phyloP scores from a whole-genome alignment of 78 protist genomes.

The Monosiga brevicollis region DNA sequence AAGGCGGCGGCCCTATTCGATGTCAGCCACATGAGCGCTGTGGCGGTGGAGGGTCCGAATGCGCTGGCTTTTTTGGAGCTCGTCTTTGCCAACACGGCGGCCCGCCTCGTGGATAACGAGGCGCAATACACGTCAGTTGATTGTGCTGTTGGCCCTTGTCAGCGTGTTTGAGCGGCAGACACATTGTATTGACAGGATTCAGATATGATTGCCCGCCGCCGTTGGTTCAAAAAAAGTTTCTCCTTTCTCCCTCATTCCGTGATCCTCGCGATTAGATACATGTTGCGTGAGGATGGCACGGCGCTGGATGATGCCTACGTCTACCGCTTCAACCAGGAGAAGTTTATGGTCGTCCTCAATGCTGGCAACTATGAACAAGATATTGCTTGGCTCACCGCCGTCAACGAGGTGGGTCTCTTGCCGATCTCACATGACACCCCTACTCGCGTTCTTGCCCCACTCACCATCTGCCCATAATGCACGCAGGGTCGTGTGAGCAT shows the following conservation, averaged over 20 bases:
- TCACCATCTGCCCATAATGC: not conserved
- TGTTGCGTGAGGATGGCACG: not conserved
- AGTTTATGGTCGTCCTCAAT: not conserved
- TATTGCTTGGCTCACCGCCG: not conserved
- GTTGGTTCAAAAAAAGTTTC: no score
- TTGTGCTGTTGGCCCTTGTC: no score
- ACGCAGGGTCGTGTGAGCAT: not conserved
- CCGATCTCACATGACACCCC: not conserved
- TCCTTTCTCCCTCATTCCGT: no score
- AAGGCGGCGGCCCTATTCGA: not conserved
- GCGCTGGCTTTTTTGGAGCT: not conserved
- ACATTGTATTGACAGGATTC: no score
- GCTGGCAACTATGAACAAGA: not conserved
- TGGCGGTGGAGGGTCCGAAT: not conserved
- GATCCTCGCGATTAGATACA: no score
- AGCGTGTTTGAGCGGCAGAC: no score
- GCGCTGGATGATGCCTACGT: not conserved
- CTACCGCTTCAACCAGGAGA: not conserved
- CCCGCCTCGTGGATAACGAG: not conserved
- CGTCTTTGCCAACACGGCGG: not conserved
- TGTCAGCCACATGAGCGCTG: not conserved
- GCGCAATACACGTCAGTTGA: not conserved
- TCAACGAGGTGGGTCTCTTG: not conserved
- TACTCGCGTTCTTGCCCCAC: not conserved
- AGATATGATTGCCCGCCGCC: no score